phyloP scores from a whole-genome alignment of 2,329 filamentous ascomycete species.

The Aspergillus sergii region DNA sequence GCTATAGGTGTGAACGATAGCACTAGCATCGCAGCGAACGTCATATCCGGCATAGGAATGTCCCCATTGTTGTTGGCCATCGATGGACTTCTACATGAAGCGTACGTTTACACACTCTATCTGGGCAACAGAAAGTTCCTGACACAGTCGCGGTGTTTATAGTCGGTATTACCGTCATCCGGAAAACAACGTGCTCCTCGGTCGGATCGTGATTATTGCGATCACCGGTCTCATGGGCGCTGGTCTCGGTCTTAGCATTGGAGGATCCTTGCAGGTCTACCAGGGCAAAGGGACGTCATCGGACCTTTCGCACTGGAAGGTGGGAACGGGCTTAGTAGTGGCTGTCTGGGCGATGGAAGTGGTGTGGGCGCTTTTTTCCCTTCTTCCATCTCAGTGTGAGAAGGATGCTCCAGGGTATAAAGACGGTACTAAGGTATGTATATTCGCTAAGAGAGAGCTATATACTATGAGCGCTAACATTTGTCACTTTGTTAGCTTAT shows the following conservation, averaged over 20 bases:
- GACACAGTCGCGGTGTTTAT: neutral
- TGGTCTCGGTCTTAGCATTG: constrained; percentile 9
- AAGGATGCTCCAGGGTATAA: constrained; percentile 3
- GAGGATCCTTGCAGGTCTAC: constrained; percentile 13
- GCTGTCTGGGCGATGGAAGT: constrained; percentile 11
- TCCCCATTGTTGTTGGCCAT: constrained; percentile 38
- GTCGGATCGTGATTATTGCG: constrained; percentile 4
- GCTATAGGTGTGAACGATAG: constrained; percentile 14
- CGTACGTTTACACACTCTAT: constrained; percentile 25
- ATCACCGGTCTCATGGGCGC: constrained; percentile 3
- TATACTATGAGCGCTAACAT: neutral
- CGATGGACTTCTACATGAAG: constrained; percentile 40
- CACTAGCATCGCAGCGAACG: constrained; percentile 29
- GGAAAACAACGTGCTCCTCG: neutral
- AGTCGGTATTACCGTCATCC: constrained; percentile 26
- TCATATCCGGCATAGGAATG: constrained; percentile 44
- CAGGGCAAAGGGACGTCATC: neutral
- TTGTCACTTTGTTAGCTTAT: neutral
- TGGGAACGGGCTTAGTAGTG: constrained; percentile 11
- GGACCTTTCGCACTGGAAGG: constrained; percentile 6
- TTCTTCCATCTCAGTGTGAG: neutral
- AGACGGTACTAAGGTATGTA: constrained; percentile 11
- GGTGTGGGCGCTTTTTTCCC: constrained; percentile 6
- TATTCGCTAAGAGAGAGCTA: constrained; percentile 1
- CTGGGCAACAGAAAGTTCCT: neutral